A percentile compares a stretch with the other conserved stretches of the same genome.
These are phyloP conservation scores for Fusarium irregulare DNA, from an alignment of 2,329 filamentous ascomycete genomes.

Conservation along the genomic window DNA sequence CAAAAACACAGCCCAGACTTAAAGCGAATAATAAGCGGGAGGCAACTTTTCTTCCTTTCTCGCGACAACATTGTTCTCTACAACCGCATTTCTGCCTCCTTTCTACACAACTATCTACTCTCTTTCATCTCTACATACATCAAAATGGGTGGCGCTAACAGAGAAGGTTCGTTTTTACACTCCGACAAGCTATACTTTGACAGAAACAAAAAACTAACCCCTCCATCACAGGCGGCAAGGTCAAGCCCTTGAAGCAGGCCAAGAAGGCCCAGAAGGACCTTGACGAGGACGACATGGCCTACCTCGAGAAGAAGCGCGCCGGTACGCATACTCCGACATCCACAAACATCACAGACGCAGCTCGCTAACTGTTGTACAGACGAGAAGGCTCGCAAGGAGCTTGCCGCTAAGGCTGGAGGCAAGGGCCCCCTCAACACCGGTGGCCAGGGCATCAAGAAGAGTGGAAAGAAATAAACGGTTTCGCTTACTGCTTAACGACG, in stretches of 20 bases:
- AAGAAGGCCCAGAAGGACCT: constrained; percentile 88
- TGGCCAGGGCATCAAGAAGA: constrained; percentile 95
- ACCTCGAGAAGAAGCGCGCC: constrained; percentile 83
- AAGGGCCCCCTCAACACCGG: constrained; percentile 91
- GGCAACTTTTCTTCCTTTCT: constrained; percentile 43
- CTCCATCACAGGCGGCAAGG: constrained; percentile 75
- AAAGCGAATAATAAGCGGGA: constrained; percentile 39
- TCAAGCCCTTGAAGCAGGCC: constrained; percentile 85
- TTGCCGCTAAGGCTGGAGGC: constrained; percentile 83
- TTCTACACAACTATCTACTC: constrained; percentile 18
- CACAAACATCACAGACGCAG: not conserved
- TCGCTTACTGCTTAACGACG: not conserved
- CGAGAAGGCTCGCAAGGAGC: constrained; percentile 85
- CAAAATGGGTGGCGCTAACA: constrained; percentile 54
- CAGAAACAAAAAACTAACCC: constrained; percentile 33
- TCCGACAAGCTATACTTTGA: not conserved
- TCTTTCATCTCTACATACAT: constrained; percentile 21
- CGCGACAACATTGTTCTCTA: constrained; percentile 36
- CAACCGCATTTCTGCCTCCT: constrained; percentile 13
- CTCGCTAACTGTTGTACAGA: constrained; percentile 60
- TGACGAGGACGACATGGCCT: constrained; percentile 88
- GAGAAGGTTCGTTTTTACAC: constrained; percentile 50
- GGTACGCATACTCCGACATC: constrained; percentile 65
- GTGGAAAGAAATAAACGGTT: constrained; percentile 85
- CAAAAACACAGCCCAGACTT: constrained; percentile 8